Evolutionary conservation across 306 rosid genomes (phyloP), one percentile per base, ranked within the genome.

Genomic region (Gastrolobium villosum): DNA sequence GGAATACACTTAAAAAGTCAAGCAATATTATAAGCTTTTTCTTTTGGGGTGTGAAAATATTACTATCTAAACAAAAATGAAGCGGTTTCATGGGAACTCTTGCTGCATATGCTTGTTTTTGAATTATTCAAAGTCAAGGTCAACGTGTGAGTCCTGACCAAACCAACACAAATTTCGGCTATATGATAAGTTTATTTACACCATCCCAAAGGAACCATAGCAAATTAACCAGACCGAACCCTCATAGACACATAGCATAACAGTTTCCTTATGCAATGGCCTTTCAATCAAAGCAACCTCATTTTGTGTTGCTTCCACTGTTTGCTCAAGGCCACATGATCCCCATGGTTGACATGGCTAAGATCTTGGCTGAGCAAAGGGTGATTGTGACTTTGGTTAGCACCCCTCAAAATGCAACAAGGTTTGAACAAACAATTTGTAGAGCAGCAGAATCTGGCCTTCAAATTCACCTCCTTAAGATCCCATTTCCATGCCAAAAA

Each of bases 291-390:
- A 70, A 31, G 40, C 79, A 84, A 13, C 83, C 85, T 72, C 98
- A 94, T 88, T 94, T 91, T 77, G 91, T 94, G 8, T 48, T 94
- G 5, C 75, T 94, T 13, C 98, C 98, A 3, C 48, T 94, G 2
- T 78, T 94, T 85, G 98, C 98, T 10, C 97, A 94, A 82, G 98
- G 98, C 78, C 98, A 94, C 75, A 91, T 94, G 97, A 90, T 94
- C 63, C 98, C 98, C 28, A 85, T 94, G 96, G 81, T 90, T n/a
- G 98, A 91, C 87, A 88, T 94, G 79, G 94, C 96, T 31, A 85
- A 78, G 59, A 78, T 94, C 50, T 80, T 94, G 3, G 89, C 91
- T 1, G 64, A 85, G 45, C 84, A 79, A 52, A 88, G 87, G 0
- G 90, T 87, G 44, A 31, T 67, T 5, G 97, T 94, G 1, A 94